Evolutionary conservation across 306 rosid species (phyloP).

Genomic region (Begonia fuchsioides): DNA sequence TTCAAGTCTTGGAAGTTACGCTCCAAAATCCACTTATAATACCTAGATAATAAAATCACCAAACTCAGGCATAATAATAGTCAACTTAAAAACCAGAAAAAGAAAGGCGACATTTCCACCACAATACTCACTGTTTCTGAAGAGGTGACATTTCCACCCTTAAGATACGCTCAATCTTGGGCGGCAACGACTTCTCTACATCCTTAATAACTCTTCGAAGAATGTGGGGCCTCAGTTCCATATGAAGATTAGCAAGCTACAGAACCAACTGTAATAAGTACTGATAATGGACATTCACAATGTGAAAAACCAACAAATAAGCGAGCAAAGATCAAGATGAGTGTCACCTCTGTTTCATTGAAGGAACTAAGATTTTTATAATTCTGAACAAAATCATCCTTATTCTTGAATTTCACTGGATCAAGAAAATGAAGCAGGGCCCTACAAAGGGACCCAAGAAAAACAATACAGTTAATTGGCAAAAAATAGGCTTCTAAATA

Average conservation of each 20-base stretch:
- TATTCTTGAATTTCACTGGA: slow-evolving; percentile 67
- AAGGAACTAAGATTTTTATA: slow-evolving; percentile 97
- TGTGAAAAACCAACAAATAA: not conserved
- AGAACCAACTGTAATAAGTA: slow-evolving; percentile 12
- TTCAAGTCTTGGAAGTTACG: slow-evolving; percentile 95
- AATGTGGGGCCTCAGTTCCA: slow-evolving; percentile 96
- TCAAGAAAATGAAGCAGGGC: slow-evolving; percentile 98
- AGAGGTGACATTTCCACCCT: slow-evolving; percentile 99
- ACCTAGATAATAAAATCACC: slow-evolving; percentile 35
- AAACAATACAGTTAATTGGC: no score
- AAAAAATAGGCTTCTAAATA: no score
- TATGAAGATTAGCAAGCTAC: slow-evolving; percentile 96
- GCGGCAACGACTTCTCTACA: slow-evolving; percentile 98
- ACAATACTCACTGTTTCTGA: slow-evolving; percentile 76
- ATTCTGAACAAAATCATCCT: slow-evolving; percentile 91
- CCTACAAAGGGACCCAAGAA: slow-evolving; percentile 23
- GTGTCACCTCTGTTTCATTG: slow-evolving; percentile 81
- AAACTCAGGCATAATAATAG: slow-evolving; percentile 7
- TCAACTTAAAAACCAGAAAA: slow-evolving; percentile 2
- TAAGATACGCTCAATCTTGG: slow-evolving; percentile 94
- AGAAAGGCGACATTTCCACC: slow-evolving; percentile 5
- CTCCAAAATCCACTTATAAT: slow-evolving; percentile 99
- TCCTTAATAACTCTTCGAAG: slow-evolving; percentile 97
- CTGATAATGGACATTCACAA: slow-evolving; percentile 2
- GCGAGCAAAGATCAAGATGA: slow-evolving; percentile 1